Conservation (phyloP, 495 filamentous ascomycete species). For the Penicillium flavigenum region DNA sequence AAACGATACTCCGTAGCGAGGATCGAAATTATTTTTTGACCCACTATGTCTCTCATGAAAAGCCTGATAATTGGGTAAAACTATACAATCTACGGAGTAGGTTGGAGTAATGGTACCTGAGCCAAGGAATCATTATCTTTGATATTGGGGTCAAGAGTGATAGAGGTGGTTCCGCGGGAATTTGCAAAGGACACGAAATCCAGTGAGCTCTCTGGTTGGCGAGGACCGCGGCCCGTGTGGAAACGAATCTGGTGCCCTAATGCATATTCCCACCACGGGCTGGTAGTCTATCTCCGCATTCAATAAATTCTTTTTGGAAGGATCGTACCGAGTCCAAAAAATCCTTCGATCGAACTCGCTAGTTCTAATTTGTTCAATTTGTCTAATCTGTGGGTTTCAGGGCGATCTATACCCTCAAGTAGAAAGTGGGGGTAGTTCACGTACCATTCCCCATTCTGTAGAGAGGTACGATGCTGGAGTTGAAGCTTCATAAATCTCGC, state of each 20-base stretch:
- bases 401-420: conserved; percentile 4
- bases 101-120: conserved; percentile 2
- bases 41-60: conserved; percentile 1
- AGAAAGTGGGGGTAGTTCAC: conserved; percentile 8
- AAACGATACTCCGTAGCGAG: background rate
- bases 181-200: background rate
- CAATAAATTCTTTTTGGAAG: background rate
- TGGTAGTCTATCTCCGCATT: conserved; percentile 13
- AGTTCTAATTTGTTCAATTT: background rate
- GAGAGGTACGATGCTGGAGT: too few species aligned
- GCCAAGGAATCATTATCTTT: background rate
- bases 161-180: background rate
- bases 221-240: background rate
- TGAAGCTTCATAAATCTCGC: background rate
- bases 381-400: conserved; percentile 1
- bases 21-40: background rate
- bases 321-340: conserved; percentile 4
- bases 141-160: background rate
- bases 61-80: conserved; percentile 3
- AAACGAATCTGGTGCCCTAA: background rate
- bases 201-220: background rate
- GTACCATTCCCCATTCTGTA: conserved; percentile 1
- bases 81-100: background rate
- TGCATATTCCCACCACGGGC: conserved; percentile 7
- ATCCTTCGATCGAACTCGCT: conserved; percentile 3